A percentile compares a stretch with the other conserved stretches of the same genome.
Evolutionary conservation across 108 stramenopile genomes (phyloP).

Genomic region (Cyclostephanos invisitatus): DNA sequence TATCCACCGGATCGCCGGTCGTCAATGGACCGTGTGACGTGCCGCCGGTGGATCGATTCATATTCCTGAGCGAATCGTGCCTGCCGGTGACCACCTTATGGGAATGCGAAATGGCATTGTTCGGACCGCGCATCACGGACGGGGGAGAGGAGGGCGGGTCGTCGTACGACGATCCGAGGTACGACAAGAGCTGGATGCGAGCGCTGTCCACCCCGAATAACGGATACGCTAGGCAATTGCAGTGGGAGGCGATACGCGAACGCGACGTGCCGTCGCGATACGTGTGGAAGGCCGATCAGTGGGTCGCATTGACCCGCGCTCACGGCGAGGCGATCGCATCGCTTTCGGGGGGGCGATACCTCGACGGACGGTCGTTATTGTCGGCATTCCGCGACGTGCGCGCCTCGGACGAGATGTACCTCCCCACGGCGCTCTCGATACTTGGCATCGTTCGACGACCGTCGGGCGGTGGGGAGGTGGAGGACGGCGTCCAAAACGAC

Average conservation of each 20-base stretch:
- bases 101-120: constrained; percentile 59
- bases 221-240: constrained; percentile 77
- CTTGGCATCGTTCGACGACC: constrained; percentile 53
- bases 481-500: constrained; percentile 17
- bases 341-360: constrained; percentile 36
- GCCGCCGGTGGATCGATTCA: constrained; percentile 78
- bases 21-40: not conserved
- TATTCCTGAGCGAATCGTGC: constrained; percentile 87
- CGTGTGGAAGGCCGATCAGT: constrained; percentile 93
- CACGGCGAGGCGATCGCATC: constrained; percentile 64
- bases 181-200: constrained; percentile 70
- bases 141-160: not conserved
- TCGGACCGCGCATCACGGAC: constrained; percentile 29
- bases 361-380: constrained; percentile 68
- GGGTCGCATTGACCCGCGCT: constrained; percentile 65
- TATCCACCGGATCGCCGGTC: constrained; percentile 22
- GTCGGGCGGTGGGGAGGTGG: constrained; percentile 17
- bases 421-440: constrained; percentile 76
- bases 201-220: constrained; percentile 75
- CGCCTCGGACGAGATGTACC: constrained; percentile 88
- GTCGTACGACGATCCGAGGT: constrained; percentile 8
- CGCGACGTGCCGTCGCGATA: constrained; percentile 57
- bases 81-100: constrained; percentile 71
- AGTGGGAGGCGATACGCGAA: constrained; percentile 76
- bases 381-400: constrained; percentile 66